These are phyloP conservation scores for Myriosclerotinia duriaeana DNA, from an alignment of 2,329 filamentous ascomycete species.

Conservation along the genomic window DNA sequence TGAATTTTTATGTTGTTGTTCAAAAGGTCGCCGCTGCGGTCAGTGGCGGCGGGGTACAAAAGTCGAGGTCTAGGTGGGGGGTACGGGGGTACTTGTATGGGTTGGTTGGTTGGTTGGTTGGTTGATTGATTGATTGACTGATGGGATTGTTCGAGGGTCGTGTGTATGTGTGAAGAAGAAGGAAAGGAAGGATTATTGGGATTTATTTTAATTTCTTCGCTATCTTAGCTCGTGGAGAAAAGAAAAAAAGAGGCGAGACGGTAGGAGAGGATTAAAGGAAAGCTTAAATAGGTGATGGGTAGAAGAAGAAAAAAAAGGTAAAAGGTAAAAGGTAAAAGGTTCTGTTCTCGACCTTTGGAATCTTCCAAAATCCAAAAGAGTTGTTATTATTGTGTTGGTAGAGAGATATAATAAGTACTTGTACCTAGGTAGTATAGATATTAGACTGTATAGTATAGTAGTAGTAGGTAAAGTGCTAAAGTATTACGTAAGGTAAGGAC, in stretches of 20 bases:
- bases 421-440: no score
- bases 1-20: slow-evolving; percentile 9
- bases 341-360: no score
- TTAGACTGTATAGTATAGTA: no score
- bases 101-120: background rate
- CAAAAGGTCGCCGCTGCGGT: slow-evolving; percentile 1
- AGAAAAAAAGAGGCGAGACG: slow-evolving; percentile 9
- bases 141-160: background rate
- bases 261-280: background rate
- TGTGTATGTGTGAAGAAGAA: slow-evolving; percentile 2
- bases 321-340: background rate
- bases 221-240: slow-evolving; percentile 2
- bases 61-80: background rate
- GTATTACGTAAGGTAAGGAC: no score
- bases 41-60: slow-evolving; percentile 9
- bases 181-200: slow-evolving; percentile 1
- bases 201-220: background rate
- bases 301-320: background rate
- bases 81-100: background rate
- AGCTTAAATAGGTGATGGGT: background rate
- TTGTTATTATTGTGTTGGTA: no score
- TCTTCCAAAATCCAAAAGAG: no score
- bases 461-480: no score
- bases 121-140: no score
- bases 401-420: no score